These are phyloP conservation scores for Mantamonas sphyraenae DNA, from an alignment of 78 protist genomes.

Conservation along the genomic window DNA sequence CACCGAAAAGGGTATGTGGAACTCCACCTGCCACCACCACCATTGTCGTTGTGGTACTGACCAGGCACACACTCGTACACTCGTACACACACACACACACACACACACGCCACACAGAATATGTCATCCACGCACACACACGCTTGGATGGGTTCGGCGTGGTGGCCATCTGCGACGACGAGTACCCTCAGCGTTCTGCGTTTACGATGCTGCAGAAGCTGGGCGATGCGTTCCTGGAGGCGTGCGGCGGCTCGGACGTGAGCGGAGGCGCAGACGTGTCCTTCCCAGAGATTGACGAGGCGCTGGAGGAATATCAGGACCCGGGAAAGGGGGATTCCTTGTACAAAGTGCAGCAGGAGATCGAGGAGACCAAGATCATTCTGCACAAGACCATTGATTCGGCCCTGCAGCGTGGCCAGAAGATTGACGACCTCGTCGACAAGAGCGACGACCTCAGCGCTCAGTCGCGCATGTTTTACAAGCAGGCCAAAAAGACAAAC, in stretches of 20 bases:
- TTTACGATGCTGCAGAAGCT: not conserved
- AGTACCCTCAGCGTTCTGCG: not conserved
- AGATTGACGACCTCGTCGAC: conserved; percentile 22
- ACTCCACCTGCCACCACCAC: not conserved
- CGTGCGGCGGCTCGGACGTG: too few relatives aligned
- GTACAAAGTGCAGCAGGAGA: not conserved
- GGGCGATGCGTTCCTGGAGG: not conserved
- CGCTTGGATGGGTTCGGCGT: not conserved
- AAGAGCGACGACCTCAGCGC: not conserved
- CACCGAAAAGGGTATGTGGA: not conserved
- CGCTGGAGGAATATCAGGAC: not conserved
- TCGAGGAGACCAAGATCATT: not conserved
- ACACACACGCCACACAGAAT: too few relatives aligned
- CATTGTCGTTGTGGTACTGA: not conserved
- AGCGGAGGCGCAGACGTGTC: too few relatives aligned
- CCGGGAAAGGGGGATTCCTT: not conserved
- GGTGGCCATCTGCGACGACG: not conserved
- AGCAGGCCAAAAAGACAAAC: conserved; percentile 6
- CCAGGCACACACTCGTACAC: not conserved
- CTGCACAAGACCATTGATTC: conserved; percentile 1
- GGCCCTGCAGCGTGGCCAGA: conserved; percentile 22
- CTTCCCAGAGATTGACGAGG: not conserved
- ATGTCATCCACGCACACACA: not conserved
- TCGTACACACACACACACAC: not conserved
- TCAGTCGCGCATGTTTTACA: conserved; percentile 3